Conservation (phyloP, 495 filamentous ascomycete species). For the Bacidia rubella region DNA sequence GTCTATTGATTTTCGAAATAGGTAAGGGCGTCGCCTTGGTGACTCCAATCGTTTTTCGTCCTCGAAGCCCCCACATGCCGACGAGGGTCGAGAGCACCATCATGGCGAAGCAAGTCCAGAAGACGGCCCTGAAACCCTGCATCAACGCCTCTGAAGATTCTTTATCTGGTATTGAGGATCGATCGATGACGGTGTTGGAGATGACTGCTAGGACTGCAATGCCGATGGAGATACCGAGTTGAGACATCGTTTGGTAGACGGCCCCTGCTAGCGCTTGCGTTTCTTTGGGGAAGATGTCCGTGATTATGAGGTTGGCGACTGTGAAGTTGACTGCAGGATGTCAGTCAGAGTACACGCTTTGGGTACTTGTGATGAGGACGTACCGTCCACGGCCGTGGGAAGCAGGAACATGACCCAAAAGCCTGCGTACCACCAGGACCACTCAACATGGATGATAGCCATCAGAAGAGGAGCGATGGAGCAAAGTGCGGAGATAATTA, state of each 20-base stretch:
- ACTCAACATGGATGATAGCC: conserved; percentile 28
- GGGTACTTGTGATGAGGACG: background rate
- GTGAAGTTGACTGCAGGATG: conserved; percentile 34
- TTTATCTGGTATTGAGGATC: background rate
- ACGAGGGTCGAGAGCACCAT: background rate
- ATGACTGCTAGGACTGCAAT: conserved; percentile 36
- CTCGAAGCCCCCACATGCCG: background rate
- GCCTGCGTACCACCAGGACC: conserved; percentile 42
- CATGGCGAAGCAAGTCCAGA: conserved; percentile 1
- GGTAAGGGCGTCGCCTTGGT: no score
- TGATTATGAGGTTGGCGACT: conserved; percentile 44
- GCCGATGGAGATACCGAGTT: conserved; percentile 43
- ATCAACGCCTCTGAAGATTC: background rate
- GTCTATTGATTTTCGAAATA: no score
- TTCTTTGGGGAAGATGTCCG: conserved; percentile 32
- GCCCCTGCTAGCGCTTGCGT: conserved; percentile 42
- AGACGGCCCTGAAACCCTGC: background rate
- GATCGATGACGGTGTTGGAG: background rate
- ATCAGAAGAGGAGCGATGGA: conserved; percentile 40
- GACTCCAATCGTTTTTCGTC: background rate
- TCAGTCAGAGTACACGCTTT: background rate
- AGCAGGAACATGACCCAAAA: conserved; percentile 30
- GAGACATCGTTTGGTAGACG: conserved; percentile 44
- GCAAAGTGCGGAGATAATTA: conserved; percentile 31
- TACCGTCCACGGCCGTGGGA: conserved; percentile 6